A percentile compares a stretch with the other conserved stretches of the same genome.
phyloP scores from a whole-genome alignment of 441 rosid genomes.

The Dalechampia spathulata region DNA sequence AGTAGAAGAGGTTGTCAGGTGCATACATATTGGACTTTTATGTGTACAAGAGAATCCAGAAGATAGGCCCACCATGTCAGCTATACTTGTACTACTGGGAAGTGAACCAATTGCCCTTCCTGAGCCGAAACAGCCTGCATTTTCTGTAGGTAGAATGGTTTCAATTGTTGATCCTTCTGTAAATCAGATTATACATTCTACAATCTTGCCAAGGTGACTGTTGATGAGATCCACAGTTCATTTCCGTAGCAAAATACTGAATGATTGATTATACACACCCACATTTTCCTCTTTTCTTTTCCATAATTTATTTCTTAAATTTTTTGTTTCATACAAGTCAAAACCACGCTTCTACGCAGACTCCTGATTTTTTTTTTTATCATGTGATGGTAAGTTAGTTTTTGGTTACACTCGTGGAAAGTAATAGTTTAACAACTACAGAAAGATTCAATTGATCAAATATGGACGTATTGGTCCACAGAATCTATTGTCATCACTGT shows the following conservation, averaged over 20 bases:
- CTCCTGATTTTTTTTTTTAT: no score
- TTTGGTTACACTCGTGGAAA: no score
- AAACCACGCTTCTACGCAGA: no score
- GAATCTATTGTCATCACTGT: no score
- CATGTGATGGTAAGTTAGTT: no score
- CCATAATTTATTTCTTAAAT: no score
- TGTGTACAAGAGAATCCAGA: conserved; percentile 41
- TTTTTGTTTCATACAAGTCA: no score
- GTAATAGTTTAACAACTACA: no score
- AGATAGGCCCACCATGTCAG: conserved; percentile 35
- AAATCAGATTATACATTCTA: conserved; percentile 10
- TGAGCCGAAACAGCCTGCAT: conserved; percentile 26
- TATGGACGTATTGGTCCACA: no score
- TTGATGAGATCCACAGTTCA: not conserved
- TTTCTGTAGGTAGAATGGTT: conserved; percentile 12
- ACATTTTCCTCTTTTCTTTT: not conserved
- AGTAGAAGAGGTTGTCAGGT: conserved; percentile 16
- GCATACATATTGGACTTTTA: conserved; percentile 31
- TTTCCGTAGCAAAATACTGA: not conserved
- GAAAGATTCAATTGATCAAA: no score
- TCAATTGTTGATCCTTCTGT: conserved; percentile 5
- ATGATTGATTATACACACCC: no score
- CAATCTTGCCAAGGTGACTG: conserved; percentile 18
- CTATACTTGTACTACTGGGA: conserved; percentile 18
- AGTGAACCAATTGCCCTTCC: conserved; percentile 18